Conservation (phyloP, 345 rosid genomes). For the Moringa oleifera region DNA sequence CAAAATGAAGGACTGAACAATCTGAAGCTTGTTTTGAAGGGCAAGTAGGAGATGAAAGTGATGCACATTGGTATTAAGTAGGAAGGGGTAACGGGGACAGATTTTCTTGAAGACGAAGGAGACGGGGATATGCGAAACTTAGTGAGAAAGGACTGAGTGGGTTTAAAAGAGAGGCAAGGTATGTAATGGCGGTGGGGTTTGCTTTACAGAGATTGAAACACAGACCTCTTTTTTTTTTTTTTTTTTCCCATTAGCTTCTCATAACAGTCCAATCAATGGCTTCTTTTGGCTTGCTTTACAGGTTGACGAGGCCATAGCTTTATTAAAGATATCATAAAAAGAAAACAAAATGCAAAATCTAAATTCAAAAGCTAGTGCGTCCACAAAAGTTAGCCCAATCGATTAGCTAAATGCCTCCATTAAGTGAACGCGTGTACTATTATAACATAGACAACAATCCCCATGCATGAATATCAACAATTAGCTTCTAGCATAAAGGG, state of each 20-base stretch:
- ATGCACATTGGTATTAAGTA: slow-evolving; percentile 17
- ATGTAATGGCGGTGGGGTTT: slow-evolving; percentile 35
- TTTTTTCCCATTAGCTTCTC: background rate
- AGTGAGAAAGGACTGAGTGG: slow-evolving; percentile 22
- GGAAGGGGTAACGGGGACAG: slow-evolving; percentile 7
- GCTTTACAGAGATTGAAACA: slow-evolving; percentile 36
- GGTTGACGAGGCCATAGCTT: slow-evolving; percentile 2
- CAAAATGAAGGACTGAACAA: background rate
- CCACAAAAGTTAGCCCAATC: slow-evolving; percentile 24
- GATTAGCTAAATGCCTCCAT: background rate
- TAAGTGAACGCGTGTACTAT: no score
- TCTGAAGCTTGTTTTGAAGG: slow-evolving; percentile 6
- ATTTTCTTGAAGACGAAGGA: slow-evolving; percentile 53
- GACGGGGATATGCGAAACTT: slow-evolving; percentile 44
- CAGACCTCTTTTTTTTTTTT: slow-evolving; percentile 12
- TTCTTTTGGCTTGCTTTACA: slow-evolving; percentile 19
- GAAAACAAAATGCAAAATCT: no score
- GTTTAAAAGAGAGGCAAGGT: slow-evolving; percentile 39
- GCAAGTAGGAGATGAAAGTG: background rate
- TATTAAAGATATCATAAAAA: slow-evolving; percentile 16
- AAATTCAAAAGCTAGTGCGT: slow-evolving; percentile 7
- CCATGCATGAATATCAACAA: no score
- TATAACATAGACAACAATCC: no score
- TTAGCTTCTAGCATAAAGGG: no score
- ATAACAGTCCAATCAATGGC: slow-evolving; percentile 2